These are phyloP conservation scores for Irpex sp. DNA, from an alignment of 1,284 basidiomycete genomes.

Conservation along the genomic window DNA sequence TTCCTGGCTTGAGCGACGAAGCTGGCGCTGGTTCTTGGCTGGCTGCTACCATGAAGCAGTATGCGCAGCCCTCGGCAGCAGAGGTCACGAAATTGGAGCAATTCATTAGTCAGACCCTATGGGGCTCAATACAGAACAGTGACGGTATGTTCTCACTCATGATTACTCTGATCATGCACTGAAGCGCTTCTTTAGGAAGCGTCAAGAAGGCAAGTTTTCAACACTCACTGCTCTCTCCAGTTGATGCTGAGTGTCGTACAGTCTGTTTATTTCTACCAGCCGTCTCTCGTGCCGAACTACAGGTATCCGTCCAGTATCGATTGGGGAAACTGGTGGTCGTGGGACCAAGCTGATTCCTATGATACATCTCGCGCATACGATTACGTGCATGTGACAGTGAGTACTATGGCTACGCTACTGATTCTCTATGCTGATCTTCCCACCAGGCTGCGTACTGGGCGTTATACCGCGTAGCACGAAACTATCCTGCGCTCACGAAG, in stretches of 20 bases:
- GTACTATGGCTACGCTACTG: not conserved
- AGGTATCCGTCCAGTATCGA: constrained; percentile 44
- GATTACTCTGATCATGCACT: not conserved
- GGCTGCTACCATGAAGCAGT: constrained; percentile 40
- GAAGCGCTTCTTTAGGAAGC: constrained; percentile 28
- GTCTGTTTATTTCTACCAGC: constrained; percentile 54
- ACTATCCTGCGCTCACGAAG: constrained; percentile 48
- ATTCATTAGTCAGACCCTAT: constrained; percentile 45
- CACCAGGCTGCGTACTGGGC: constrained; percentile 50
- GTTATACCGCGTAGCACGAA: constrained; percentile 54
- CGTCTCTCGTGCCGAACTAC: constrained; percentile 34
- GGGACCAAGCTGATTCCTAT: constrained; percentile 47
- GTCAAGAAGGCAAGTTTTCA: constrained; percentile 45
- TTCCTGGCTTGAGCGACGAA: constrained; percentile 56
- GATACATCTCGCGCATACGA: constrained; percentile 55
- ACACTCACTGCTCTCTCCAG: not conserved
- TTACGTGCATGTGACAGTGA: constrained; percentile 49
- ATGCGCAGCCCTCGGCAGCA: constrained; percentile 41
- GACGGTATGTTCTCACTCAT: constrained; percentile 33
- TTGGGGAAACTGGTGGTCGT: constrained; percentile 60
- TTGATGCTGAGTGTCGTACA: constrained; percentile 17
- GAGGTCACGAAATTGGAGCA: constrained; percentile 52
- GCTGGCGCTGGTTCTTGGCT: constrained; percentile 58
- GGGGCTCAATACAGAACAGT: constrained; percentile 49
- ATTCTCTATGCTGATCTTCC: not conserved